phyloP scores from a whole-genome alignment of 805 yeast genomes.

The Lipomyces starkeyi region DNA sequence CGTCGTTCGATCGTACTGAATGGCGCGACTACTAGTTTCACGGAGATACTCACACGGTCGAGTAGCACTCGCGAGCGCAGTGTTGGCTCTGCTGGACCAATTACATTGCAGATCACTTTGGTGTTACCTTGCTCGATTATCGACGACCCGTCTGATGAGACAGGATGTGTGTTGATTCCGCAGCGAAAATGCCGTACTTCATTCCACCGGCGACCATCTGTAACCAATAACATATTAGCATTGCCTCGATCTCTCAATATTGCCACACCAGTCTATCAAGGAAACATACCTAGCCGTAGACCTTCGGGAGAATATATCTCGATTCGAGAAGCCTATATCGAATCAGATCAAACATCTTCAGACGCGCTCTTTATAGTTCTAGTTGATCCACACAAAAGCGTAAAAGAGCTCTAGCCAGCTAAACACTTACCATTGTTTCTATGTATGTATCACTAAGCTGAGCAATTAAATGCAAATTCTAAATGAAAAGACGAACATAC shows the following conservation, averaged over 20 bases:
- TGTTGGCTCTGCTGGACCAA: conserved; percentile 89
- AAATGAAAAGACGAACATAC: neutral
- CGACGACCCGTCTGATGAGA: conserved; percentile 87
- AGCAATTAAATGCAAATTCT: neutral
- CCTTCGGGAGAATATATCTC: conserved; percentile 97
- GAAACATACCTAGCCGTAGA: conserved; percentile 57
- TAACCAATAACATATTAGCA: neutral
- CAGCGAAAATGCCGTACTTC: conserved; percentile 85
- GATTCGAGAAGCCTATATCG: conserved; percentile 39
- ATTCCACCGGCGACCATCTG: conserved; percentile 93
- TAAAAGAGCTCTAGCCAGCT: neutral
- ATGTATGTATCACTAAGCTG: neutral
- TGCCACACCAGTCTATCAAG: neutral
- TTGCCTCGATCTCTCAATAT: neutral
- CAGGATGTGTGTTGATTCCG: conserved; percentile 83
- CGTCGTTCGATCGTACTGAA: conserved; percentile 80
- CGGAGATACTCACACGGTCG: conserved; percentile 62
- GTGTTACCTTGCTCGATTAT: conserved; percentile 92
- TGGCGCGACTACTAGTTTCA: conserved; percentile 75
- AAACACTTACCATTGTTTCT: neutral
- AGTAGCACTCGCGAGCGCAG: conserved; percentile 53
- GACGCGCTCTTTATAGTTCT: neutral
- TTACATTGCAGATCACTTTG: conserved; percentile 80
- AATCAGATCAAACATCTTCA: neutral
- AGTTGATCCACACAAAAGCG: neutral